phyloP scores from a whole-genome alignment of 179 eudicot genomes.

The Beta macrorhiza region DNA sequence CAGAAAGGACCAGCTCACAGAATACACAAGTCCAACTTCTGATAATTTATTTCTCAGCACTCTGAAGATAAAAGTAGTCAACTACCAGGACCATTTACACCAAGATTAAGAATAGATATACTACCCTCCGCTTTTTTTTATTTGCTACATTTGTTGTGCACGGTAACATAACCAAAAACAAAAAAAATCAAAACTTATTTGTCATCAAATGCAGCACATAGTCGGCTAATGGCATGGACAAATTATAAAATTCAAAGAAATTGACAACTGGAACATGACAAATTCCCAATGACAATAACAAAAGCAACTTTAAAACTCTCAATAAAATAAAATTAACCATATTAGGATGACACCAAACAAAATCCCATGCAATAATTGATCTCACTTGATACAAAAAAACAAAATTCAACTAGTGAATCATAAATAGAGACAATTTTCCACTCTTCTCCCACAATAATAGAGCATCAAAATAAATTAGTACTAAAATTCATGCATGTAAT shows the following conservation, averaged over 20 bases:
- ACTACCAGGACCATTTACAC: not conserved
- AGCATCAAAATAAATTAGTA: not conserved
- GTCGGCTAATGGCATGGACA: not conserved
- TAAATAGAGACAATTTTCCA: not conserved
- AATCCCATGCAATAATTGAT: not conserved
- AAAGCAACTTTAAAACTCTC: not conserved
- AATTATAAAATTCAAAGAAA: not conserved
- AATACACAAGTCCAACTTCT: constrained; percentile 1
- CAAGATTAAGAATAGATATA: not conserved
- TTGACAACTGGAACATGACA: constrained; percentile 15
- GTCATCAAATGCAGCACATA: constrained; percentile 19
- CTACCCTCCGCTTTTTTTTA: no score
- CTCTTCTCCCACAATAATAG: not conserved
- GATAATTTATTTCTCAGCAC: not conserved
- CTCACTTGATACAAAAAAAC: not conserved
- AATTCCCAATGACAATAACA: not conserved
- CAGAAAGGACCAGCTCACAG: not conserved
- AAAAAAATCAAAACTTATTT: constrained; percentile 16
- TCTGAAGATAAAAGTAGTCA: not conserved
- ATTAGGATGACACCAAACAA: constrained; percentile 6
- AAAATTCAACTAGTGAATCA: constrained; percentile 1
- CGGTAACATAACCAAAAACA: not conserved
- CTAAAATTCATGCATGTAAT: not conserved
- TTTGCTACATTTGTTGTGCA: no score
- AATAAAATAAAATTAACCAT: not conserved